Base-by-base conservation (phyloP, 2,329 filamentous ascomycete species). In the Fonsecaea erecta region DNA sequence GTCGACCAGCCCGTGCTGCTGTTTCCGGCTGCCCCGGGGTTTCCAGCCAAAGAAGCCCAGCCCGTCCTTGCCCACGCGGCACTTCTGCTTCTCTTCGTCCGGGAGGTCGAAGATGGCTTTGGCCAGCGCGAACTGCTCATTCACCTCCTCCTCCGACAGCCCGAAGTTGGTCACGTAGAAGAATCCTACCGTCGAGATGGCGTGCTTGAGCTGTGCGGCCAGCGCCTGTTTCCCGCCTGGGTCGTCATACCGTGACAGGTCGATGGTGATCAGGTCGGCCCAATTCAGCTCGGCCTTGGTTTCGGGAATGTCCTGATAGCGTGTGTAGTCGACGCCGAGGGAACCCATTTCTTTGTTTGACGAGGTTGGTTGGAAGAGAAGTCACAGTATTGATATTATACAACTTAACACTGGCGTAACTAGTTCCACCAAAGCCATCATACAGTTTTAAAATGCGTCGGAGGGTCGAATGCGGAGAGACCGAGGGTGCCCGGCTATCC, bases 121-220 rank as follows among this genome's bases (percentile, higher is more conserved):
- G 2, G 81, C 85, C 3, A 88, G 81, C 8, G 85, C 83, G 69
- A 86, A 88, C 69, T 88, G 86, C 0, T 78, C 76, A 68, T 88
- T 82, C 2, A 88, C 80, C 72, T 86, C 77, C 43, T 85, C 83
- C 71, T 87, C 83, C 0, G 76, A 77, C 1, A 88, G 76, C n/a
- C 85, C 85, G 66, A 84, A 86, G 74, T 87, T 86, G 63, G 81
- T 83, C 32, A 88, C 81, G 68, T 87, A 87, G 77, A 88, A 88
- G 77, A 88, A 85, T 0, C 73, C 73, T 48, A 54, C 48, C 21
- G 59, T 40, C 7, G 51, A 62, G 28, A 43, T 62, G n/a, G 46
- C 43, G 32, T 60, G 56, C 34, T 46, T 60, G 1, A 87, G 78
- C 70, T 86, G 83, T 26, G 79, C 76, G 0, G 83, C 82, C 0